Evolutionary conservation across 129 eudicot species (phyloP).

Genomic region (Saussurea involucrata): DNA sequence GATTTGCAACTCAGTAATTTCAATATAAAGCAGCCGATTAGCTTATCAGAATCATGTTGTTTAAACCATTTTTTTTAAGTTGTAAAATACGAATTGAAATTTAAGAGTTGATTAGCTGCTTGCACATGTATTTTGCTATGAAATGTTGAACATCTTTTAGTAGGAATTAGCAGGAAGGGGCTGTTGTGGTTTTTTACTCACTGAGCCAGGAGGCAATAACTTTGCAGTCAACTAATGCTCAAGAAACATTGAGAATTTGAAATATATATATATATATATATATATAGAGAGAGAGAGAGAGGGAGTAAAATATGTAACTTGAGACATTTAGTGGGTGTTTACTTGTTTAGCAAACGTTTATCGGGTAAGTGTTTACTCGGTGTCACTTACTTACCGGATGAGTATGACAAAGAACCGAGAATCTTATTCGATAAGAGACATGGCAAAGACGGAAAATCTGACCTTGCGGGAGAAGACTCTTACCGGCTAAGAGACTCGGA

Average conservation of each 20-base stretch:
- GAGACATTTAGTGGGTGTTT: background rate
- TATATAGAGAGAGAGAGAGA: too few relatives aligned
- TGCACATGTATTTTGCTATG: too few relatives aligned
- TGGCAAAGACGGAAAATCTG: background rate
- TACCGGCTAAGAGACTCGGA: too few relatives aligned
- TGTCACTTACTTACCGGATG: too few relatives aligned
- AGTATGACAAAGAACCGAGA: background rate
- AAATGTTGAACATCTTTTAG: too few relatives aligned
- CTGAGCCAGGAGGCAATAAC: background rate
- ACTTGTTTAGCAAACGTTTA: background rate
- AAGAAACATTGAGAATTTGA: background rate
- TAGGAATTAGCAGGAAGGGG: too few relatives aligned
- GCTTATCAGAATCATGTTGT: background rate
- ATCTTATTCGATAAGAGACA: background rate
- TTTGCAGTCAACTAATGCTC: constrained; percentile 6
- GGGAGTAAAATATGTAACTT: background rate
- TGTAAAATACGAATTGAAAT: background rate
- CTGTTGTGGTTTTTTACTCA: too few relatives aligned
- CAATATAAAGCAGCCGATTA: too few relatives aligned
- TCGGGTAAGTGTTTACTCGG: too few relatives aligned
- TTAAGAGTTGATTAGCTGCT: background rate
- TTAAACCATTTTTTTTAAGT: background rate
- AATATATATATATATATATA: too few relatives aligned
- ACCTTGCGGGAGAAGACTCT: background rate
- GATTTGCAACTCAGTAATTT: too few relatives aligned